Evolutionary conservation across 768 basidiomycete species (phyloP), one percentile per base, ranked within the genome.

Genomic region (Tulasnella sp.): DNA sequence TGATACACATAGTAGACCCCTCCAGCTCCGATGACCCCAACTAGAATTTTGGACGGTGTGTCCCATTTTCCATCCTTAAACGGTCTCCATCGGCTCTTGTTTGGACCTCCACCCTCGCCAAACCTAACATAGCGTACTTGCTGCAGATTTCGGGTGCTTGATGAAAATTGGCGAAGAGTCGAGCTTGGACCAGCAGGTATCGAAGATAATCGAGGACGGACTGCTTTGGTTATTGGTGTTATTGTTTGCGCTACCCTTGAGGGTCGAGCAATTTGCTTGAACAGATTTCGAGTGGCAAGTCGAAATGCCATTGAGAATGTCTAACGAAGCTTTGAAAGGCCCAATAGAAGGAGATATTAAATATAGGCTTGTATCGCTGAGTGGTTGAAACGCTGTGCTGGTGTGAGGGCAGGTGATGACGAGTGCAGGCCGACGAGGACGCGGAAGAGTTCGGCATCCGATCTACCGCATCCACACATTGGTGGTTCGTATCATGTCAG

Each of bases 1-100:
- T 78, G 77, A 42, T 38, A 77, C 19, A 72, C 5, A 64, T 71
- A 78, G 37, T 78, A 78, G 17, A 49, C 36, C 17, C 39, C 76
- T 49, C 64, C 75, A 17, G 42, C 67, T 19, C 36, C 58, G 19
- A 42, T 39, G 14, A 29, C 67, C 7, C 75, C 75, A 14, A 67
- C 67, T 19, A 76, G 17, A 38, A 76, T 25, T 39, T 76, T 76
- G 37, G 75, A 42, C 31, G 37, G 75, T 2, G 37, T 69, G 40
- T 76, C 75, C 67, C 67, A 76, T 64, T 75, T 34, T 36, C 73
- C 58, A 34, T 74, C 40, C 22, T 34, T 37, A 34, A 72, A 72
- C 17, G 71, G 71, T 31, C 9, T 40, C 71, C 71, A 72, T 34
- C 71, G 22, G n/a, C 25, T 58, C 54, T 29, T n/a, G 22, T 58